Base-by-base conservation (phyloP, 176 grass and related monocot genomes). In the Oryza officinalis region DNA sequence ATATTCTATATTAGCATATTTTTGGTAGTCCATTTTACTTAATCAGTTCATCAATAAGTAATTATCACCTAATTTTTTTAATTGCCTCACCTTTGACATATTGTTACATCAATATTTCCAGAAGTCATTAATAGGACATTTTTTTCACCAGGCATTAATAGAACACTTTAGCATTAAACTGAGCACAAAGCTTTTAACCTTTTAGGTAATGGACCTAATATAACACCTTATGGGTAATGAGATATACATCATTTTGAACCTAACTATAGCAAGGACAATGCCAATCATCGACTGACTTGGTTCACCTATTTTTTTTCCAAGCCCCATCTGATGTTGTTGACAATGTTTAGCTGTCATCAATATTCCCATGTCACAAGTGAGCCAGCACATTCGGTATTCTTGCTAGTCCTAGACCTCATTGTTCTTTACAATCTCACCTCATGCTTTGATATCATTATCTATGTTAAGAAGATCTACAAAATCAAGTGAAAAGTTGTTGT, bases 371-470 rank as follows among this genome's bases (percentile, higher is more conserved):
- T 67, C 12, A 60, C 22, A 37, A 79, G 25, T 52, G 46, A 67
- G 82, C 59, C 66, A 27, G 59, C 72, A 74, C 14, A 65, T 25
- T 22, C 31, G 33, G 44, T 23, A 45, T 31, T 79, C 30, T 73
- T 82, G 2, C 15, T 83, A 23, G 10, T 65, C 1, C 8, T 44
- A 4, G 61, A 68, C 27, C 76, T 65, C 13, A 8, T 59, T 82
- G 74, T 44, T 74, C 5, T 74, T 73, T 61, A 77, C 8, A 31
- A 44, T 63, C 11, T 49, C 78, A 78, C 35, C 6, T 83, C 17
- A 35, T 50, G 45, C 13, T 86, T 4, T 72, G 23, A 31, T 89
- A 85, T 80, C 38, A 69, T 41, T 80, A 80, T 80, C 18, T 65
- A 50, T 72, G 8, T 70, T 44, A 77, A 14, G 25, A 72, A 77